Conservation (phyloP, 179 eudicot genomes). For the Dionaea muscipula region DNA sequence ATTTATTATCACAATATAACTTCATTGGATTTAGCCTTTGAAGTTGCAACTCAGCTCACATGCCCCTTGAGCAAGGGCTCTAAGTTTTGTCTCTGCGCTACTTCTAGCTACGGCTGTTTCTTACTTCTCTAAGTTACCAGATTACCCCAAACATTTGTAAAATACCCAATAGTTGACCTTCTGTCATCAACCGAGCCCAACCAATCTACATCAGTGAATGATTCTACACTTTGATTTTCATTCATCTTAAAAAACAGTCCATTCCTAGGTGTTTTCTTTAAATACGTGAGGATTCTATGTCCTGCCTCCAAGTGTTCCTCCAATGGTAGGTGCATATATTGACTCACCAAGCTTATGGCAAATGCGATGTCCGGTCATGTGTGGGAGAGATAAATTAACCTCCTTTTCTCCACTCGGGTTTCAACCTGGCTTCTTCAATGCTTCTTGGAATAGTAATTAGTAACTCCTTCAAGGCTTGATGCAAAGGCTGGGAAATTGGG, state of each 20-base stretch:
- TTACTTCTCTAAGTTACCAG: slow-evolving; percentile 9
- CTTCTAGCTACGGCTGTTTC: background rate
- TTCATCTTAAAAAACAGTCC: too few relatives aligned
- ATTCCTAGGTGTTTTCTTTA: too few relatives aligned
- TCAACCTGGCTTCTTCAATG: too few relatives aligned
- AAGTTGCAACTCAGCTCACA: slow-evolving; percentile 1
- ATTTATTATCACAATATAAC: background rate
- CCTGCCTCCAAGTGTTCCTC: too few relatives aligned
- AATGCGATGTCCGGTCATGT: background rate
- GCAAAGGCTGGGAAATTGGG: too few relatives aligned
- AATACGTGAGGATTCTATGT: background rate
- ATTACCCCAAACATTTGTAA: background rate
- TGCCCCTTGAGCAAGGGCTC: slow-evolving; percentile 1
- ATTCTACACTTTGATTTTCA: too few relatives aligned
- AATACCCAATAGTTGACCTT: background rate
- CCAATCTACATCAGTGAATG: too few relatives aligned
- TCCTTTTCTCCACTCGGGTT: too few relatives aligned
- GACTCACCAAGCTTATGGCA: background rate
- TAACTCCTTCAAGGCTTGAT: too few relatives aligned
- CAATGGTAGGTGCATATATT: background rate
- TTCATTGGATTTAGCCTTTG: background rate
- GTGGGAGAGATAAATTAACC: background rate
- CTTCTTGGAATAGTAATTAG: too few relatives aligned
- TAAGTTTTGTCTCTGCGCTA: slow-evolving; percentile 4
- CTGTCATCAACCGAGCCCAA: background rate